Evolutionary conservation across 2,329 filamentous ascomycete genomes (phyloP), one percentile per base, ranked within the genome.

Genomic region (Botrytis tulipae): DNA sequence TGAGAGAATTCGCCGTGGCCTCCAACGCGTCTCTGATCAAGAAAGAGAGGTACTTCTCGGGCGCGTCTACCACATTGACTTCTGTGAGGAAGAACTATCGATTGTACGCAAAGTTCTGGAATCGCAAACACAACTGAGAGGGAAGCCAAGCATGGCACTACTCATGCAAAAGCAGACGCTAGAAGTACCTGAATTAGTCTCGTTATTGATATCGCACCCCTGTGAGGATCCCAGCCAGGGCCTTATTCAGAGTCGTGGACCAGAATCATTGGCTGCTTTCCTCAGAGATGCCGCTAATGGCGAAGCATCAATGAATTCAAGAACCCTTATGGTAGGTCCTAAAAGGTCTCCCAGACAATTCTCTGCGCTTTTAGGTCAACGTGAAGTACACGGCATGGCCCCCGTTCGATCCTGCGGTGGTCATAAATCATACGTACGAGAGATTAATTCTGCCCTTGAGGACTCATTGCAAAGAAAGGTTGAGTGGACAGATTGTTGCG

Each of bases 401-500:
- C 75, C 78, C 22, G 9, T 67, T 7, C 62, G 75, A 32, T 67
- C 76, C 25, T 63, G 75, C 9, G 63, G 68, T 29, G 77, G 79
- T 12, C 70, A 73, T 46, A 73, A 48, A 35, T 75, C 78, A 9
- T 79, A 78, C 59, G 78, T 74, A 51, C 73, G 70, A 8, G 46
- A 77, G 44, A 71, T 77, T 29, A 71, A 73, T 14, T 78, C 68
- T 37, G 70, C 40, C 62, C 44, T 81, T 9, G 89, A 91, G 76
- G 89, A 91, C 73, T 82, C 81, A 2, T 76, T 91, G 5, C 82
- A 84, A 65, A 81, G 86, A 14, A 82, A 85, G 42, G 83, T 85
- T 4, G 86, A 90, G 77, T 91, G 88, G 83, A 88, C 86, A 2
- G 86, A 88, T 76, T 90, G 88, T 70, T 88, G 89, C 44, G 89